Conservation (phyloP, 495 filamentous ascomycete species). For the Penicillium herquei region DNA sequence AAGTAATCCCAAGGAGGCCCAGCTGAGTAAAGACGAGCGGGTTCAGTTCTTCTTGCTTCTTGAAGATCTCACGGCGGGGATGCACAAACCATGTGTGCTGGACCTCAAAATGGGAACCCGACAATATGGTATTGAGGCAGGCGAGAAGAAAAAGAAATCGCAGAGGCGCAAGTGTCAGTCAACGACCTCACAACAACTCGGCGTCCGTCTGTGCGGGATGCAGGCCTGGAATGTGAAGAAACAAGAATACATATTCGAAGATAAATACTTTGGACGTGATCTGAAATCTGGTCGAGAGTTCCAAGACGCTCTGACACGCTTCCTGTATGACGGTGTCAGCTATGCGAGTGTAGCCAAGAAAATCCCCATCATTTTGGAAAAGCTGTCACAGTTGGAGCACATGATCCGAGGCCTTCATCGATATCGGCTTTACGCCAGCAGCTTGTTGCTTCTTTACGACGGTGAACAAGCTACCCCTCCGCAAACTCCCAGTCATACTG, state of each 20-base stretch:
- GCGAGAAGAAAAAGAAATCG: conserved; percentile 86
- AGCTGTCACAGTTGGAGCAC: conserved; percentile 74
- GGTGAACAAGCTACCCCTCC: conserved; percentile 51
- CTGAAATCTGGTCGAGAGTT: conserved; percentile 89
- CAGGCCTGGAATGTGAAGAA: conserved; percentile 90
- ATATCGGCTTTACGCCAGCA: conserved; percentile 95
- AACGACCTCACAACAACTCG: conserved; percentile 88
- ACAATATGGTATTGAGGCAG: conserved; percentile 94
- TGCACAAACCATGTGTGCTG: conserved; percentile 93
- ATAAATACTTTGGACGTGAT: conserved; percentile 95
- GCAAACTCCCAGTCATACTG: conserved; percentile 7
- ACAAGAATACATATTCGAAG: conserved; percentile 82
- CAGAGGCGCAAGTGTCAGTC: conserved; percentile 88
- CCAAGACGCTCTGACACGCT: conserved; percentile 81
- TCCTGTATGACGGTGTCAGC: conserved; percentile 87
- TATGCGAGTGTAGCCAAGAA: conserved; percentile 74
- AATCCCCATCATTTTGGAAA: conserved; percentile 82
- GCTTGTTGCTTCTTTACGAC: conserved; percentile 91
- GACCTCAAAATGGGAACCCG: conserved; percentile 99
- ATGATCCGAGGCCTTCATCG: conserved; percentile 77
- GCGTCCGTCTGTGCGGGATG: conserved; percentile 92
- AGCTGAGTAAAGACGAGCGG: conserved; percentile 64
- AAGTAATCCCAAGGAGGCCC: conserved; percentile 77
- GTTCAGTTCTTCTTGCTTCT: conserved; percentile 91
- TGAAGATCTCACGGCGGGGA: conserved; percentile 96